A percentile compares a stretch with the other conserved stretches of the same genome.
phyloP scores from a whole-genome alignment of 805 yeast genomes.

The Brettanomyces custersianus region DNA sequence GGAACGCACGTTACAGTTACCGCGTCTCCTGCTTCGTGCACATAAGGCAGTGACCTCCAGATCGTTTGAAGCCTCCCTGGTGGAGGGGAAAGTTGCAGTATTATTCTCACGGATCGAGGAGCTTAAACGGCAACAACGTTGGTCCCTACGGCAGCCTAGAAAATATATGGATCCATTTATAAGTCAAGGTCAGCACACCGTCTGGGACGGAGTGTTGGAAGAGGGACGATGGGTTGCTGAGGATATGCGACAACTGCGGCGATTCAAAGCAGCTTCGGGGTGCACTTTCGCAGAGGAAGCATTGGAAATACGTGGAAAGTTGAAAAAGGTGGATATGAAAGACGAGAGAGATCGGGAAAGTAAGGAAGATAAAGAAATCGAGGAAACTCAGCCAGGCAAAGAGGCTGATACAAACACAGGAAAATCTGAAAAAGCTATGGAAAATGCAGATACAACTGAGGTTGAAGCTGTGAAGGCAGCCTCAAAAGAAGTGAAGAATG shows the following conservation, averaged over 20 bases:
- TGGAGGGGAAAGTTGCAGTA: constrained; percentile 88
- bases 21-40: constrained; percentile 71
- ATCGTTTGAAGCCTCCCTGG: constrained; percentile 71
- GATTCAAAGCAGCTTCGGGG: constrained; percentile 64
- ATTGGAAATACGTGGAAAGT: no score
- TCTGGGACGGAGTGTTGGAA: constrained; percentile 64
- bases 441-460: background rate
- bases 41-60: constrained; percentile 84
- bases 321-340: no score
- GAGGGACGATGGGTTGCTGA: constrained; percentile 82
- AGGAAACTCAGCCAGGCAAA: no score
- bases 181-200: constrained; percentile 32
- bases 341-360: no score
- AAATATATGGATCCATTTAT: constrained; percentile 60
- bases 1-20: constrained; percentile 80
- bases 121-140: constrained; percentile 72
- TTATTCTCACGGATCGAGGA: constrained; percentile 88
- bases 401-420: no score
- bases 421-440: no score
- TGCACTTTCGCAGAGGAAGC: constrained; percentile 63
- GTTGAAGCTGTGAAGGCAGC: constrained; percentile 1
- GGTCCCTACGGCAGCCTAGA: constrained; percentile 86
- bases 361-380: no score
- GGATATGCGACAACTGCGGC: constrained; percentile 64
- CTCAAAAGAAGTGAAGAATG: background rate